Conservation (phyloP, 2,329 filamentous ascomycete genomes). For the Sphaerulina vaccinii region DNA sequence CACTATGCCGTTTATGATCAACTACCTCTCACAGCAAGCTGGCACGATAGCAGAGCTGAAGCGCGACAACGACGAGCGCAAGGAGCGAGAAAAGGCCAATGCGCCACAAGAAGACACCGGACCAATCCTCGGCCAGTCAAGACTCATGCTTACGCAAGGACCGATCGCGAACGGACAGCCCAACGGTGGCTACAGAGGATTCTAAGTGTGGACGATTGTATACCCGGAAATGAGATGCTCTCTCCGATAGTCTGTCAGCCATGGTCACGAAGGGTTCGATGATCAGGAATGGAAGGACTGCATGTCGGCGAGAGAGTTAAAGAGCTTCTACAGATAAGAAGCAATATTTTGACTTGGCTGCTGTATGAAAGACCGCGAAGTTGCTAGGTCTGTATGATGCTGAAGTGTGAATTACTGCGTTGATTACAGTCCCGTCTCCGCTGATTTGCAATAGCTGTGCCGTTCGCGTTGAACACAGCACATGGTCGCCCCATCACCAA, state of each 20-base stretch:
- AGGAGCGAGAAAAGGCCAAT: slow-evolving; percentile 69
- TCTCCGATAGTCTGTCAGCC: background rate
- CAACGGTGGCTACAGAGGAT: slow-evolving; percentile 51
- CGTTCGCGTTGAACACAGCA: too few species aligned
- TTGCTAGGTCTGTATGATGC: slow-evolving; percentile 9
- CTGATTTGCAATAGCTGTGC: too few species aligned
- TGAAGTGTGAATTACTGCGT: too few species aligned
- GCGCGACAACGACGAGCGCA: slow-evolving; percentile 94
- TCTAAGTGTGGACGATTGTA: background rate
- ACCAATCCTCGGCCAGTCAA: slow-evolving; percentile 82
- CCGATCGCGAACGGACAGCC: slow-evolving; percentile 60
- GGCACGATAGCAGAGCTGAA: slow-evolving; percentile 80
- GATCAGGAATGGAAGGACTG: background rate
- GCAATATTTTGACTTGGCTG: background rate
- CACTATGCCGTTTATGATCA: slow-evolving; percentile 99
- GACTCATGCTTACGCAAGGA: slow-evolving; percentile 94
- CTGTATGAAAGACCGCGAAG: slow-evolving; percentile 10
- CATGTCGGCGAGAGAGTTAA: background rate
- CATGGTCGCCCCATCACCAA: too few species aligned
- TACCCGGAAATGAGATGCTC: background rate
- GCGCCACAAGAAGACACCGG: slow-evolving; percentile 84
- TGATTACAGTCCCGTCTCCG: too few species aligned
- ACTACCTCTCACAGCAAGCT: slow-evolving; percentile 88
- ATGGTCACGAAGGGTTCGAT: slow-evolving; percentile 9
- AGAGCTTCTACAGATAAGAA: slow-evolving; percentile 8